Percentiles rank a stretch among this genome's conserved stretches.
phyloP scores from a whole-genome alignment of 768 basidiomycete species.

The Kwoniella heveanensis region DNA sequence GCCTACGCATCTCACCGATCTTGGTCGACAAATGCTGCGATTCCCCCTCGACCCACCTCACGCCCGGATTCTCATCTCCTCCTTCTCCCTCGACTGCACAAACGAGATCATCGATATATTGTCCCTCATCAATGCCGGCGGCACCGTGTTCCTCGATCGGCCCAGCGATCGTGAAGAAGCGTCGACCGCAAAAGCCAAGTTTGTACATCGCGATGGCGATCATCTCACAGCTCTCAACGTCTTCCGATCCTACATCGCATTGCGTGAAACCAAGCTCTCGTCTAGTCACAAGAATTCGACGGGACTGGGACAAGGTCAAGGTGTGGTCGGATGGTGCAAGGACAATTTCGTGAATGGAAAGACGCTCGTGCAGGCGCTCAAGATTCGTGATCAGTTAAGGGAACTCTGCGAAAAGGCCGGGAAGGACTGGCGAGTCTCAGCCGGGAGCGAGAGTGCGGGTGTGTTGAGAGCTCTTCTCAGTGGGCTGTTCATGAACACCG shows the following conservation, averaged over 20 bases:
- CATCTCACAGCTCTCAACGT: slow-evolving; percentile 87
- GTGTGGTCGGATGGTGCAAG: slow-evolving; percentile 69
- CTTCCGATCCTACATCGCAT: slow-evolving; percentile 75
- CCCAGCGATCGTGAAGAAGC: slow-evolving; percentile 70
- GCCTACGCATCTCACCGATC: slow-evolving; percentile 66
- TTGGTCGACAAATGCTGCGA: slow-evolving; percentile 81
- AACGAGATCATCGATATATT: slow-evolving; percentile 80
- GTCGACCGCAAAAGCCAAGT: slow-evolving; percentile 68
- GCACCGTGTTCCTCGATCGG: slow-evolving; percentile 75
- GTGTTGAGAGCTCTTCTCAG: slow-evolving; percentile 72
- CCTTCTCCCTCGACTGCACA: slow-evolving; percentile 71
- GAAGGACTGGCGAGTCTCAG: slow-evolving; percentile 65
- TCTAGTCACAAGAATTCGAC: slow-evolving; percentile 14
- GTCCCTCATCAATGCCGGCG: slow-evolving; percentile 76
- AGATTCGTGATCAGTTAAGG: slow-evolving; percentile 77
- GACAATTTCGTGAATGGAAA: slow-evolving; percentile 80
- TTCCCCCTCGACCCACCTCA: slow-evolving; percentile 89
- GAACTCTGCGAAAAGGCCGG: slow-evolving; percentile 64
- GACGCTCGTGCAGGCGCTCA: slow-evolving; percentile 72
- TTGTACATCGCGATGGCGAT: slow-evolving; percentile 82
- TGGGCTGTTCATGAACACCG: slow-evolving; percentile 80
- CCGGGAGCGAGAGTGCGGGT: slow-evolving; percentile 68
- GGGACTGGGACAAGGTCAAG: slow-evolving; percentile 11
- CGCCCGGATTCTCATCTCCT: slow-evolving; percentile 77
- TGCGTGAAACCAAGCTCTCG: slow-evolving; percentile 18